Base-by-base conservation (phyloP, 169 alveolate species). In the Amoebophrya sp. region DNA sequence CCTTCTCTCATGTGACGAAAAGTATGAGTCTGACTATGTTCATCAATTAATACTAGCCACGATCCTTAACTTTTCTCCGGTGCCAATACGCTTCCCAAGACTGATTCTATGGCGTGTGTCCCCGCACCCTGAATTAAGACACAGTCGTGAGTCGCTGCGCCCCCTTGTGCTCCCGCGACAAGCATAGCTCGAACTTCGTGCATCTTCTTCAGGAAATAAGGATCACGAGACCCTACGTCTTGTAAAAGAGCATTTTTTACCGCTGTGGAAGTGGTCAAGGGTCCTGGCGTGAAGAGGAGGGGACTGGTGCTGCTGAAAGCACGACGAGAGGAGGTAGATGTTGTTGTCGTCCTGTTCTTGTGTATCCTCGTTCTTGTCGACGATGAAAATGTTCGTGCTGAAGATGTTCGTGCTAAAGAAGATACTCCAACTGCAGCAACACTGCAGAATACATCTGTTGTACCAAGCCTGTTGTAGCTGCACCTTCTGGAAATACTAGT, bases 211-310 rank as follows among this genome's bases (percentile, higher is more conserved):
- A 65, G 83, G 26, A 65, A 65, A 47, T 47, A 47, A 6, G 65
- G 65, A 53, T 95, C 96, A 33, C 96, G 92, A 10, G 95, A 93
- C 41, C 96, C 96, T 91, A 92, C 91, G 78, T 95, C 96, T 40
- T 89, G 78, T 14, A 91, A 40, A 94, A 93, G 91, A 26, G 96
- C 93, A 36, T 90, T 93, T 92, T 94, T 94, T 23, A 95, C 96
- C 40, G 78, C 78, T 24, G 40, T 41, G 33, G 95, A 53, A 6
- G 96, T 95, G 26, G 92, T 90, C 36, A 94, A 90, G 39, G 96
- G 96, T 24, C 96, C 96, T 54, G 96, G 96, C 53, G 96, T 95
- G 93, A 94, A 95, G 0, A 95, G 94, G 92, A 89, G 38, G 18
- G 91, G 91, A 33, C 34, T 54, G 6, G 23, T 29, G 14, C 91